Evolutionary conservation across 2,329 filamentous ascomycete species (phyloP).

Genomic region (Colletotrichum gigasporum): DNA sequence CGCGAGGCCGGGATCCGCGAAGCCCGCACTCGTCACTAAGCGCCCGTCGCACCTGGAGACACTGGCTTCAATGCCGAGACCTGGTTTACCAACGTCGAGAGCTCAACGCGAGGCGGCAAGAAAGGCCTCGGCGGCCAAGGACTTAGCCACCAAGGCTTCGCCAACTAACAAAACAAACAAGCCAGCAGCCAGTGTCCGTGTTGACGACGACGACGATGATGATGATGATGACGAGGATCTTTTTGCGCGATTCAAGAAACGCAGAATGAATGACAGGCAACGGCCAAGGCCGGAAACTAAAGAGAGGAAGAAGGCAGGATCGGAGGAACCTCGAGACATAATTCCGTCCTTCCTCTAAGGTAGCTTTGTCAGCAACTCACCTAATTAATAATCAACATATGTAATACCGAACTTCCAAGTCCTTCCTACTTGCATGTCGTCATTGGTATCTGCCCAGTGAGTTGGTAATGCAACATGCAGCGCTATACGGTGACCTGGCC

Average conservation of each 20-base stretch:
- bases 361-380: too few relatives aligned
- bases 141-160: too few relatives aligned
- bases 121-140: too few relatives aligned
- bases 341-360: constrained; percentile 29
- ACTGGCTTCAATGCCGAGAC: background rate
- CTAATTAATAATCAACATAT: background rate
- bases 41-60: background rate
- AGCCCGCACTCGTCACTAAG: background rate
- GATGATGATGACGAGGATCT: constrained; percentile 28
- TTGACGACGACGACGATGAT: background rate
- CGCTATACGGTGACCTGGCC: too few relatives aligned
- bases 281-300: constrained; percentile 30
- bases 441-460: too few relatives aligned
- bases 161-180: constrained; percentile 41
- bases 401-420: too few relatives aligned
- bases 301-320: background rate
- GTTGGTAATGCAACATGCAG: too few relatives aligned
- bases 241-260: constrained; percentile 28
- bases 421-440: too few relatives aligned
- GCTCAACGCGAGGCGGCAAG: too few relatives aligned
- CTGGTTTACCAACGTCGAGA: background rate
- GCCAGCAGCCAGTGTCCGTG: background rate
- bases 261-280: constrained; percentile 4
- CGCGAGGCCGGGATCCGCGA: background rate
- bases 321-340: constrained; percentile 32